Conservation (phyloP, 352 stramenopile species). For the Phytopythium chamaehyphon region DNA sequence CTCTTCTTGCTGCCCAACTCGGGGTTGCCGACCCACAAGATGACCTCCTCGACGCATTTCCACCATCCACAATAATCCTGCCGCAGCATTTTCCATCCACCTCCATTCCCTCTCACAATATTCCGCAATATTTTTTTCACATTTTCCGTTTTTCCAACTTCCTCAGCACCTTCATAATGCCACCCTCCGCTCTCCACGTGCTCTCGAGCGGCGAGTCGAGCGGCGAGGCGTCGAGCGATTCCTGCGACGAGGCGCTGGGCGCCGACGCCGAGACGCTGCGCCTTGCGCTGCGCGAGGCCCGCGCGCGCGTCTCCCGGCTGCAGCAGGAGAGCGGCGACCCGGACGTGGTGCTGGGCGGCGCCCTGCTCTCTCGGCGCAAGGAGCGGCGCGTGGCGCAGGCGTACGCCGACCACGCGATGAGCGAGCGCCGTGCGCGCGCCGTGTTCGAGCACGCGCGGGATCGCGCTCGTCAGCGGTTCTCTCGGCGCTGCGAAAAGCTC, state of each 20-base stretch:
- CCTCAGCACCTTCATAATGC: too few species aligned
- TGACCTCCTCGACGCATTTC: too few species aligned
- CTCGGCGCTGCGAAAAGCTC: slow-evolving; percentile 40
- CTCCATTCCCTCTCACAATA: too few species aligned
- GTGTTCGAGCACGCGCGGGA: slow-evolving; percentile 41
- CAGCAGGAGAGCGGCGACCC: slow-evolving; percentile 19
- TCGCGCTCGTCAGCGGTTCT: slow-evolving; percentile 34
- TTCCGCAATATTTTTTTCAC: too few species aligned
- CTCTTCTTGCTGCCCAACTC: too few species aligned
- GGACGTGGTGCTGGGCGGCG: slow-evolving; percentile 33
- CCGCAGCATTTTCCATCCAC: too few species aligned
- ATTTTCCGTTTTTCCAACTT: too few species aligned
- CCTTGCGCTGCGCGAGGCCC: slow-evolving; percentile 16
- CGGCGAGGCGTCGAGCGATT: slow-evolving; percentile 7
- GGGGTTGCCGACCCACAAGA: too few species aligned
- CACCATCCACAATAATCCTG: too few species aligned
- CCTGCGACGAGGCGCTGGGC: slow-evolving; percentile 1
- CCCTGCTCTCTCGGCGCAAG: slow-evolving; percentile 18
- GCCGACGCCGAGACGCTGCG: slow-evolving; percentile 24
- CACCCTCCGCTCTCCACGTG: background rate
- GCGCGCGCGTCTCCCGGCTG: slow-evolving; percentile 22
- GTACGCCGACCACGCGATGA: slow-evolving; percentile 16
- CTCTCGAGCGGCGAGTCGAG: slow-evolving; percentile 8
- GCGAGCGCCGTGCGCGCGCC: slow-evolving; percentile 21
- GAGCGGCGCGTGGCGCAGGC: slow-evolving; percentile 21